phyloP scores from a whole-genome alignment of 2,329 filamentous ascomycete genomes.

The Aureobasidium sp. region DNA sequence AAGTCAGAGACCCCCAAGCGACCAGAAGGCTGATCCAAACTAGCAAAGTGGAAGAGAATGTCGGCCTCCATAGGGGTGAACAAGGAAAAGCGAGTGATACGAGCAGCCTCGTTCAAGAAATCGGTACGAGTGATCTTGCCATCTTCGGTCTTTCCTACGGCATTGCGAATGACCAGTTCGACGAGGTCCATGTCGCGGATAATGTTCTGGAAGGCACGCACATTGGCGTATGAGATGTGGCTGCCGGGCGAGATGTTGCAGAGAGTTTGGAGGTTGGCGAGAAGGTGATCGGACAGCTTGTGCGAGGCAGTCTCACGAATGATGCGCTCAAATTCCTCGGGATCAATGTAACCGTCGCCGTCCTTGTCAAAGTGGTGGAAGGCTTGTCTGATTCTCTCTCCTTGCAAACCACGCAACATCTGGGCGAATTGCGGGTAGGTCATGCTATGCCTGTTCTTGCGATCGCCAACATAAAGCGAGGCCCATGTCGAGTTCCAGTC shows the following conservation, averaged over 20 bases:
- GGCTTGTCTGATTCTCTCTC: constrained; percentile 90
- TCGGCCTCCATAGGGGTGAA: constrained; percentile 99
- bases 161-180: constrained; percentile 84
- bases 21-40: constrained; percentile 81
- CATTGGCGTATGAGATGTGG: constrained; percentile 96
- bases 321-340: constrained; percentile 93
- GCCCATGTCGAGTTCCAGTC: constrained; percentile 98
- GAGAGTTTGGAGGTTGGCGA: constrained; percentile 82
- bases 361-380: constrained; percentile 90
- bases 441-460: constrained; percentile 80
- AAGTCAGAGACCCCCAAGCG: constrained; percentile 78
- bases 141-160: constrained; percentile 73
- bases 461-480: constrained; percentile 82
- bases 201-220: constrained; percentile 95
- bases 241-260: constrained; percentile 89
- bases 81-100: constrained; percentile 84
- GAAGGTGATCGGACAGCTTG: constrained; percentile 93
- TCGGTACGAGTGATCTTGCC: constrained; percentile 91
- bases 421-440: constrained; percentile 96
- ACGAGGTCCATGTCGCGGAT: constrained; percentile 97
- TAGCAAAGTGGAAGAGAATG: constrained; percentile 96
- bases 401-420: constrained; percentile 93
- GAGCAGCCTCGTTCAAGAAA: constrained; percentile 88
- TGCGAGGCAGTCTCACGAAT: constrained; percentile 87
- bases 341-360: constrained; percentile 88